These are phyloP conservation scores for Terfezia boudieri DNA, from an alignment of 495 filamentous ascomycete species.

Conservation along the genomic window DNA sequence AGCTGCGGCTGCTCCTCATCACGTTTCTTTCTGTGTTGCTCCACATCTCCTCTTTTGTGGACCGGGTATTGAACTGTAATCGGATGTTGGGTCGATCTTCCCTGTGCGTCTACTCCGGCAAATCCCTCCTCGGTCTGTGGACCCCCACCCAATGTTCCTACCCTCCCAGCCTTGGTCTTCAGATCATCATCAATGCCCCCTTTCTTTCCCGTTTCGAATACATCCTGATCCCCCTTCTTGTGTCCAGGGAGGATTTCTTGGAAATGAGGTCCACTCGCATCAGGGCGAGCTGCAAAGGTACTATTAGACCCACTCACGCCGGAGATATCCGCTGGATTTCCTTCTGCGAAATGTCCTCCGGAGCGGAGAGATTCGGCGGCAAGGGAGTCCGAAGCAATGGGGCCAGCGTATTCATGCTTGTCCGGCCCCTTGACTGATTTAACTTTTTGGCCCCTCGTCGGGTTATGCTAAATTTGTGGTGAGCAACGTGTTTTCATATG, in stretches of 20 bases:
- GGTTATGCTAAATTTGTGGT: no score
- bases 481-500: no score
- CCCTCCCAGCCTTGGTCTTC: background rate
- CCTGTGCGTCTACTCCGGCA: no score
- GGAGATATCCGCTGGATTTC: constrained; percentile 35
- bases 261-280: constrained; percentile 26
- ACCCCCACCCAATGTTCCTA: background rate
- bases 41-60: no score
- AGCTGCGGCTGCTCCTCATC: no score
- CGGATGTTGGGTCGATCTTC: no score
- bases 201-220: background rate
- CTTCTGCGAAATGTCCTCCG: constrained; percentile 30
- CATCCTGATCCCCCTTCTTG: constrained; percentile 15
- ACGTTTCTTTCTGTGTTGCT: no score
- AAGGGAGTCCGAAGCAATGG: constrained; percentile 37
- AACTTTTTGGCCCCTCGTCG: no score
- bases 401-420: constrained; percentile 29
- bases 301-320: constrained; percentile 17
- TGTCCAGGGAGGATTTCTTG: constrained; percentile 9
- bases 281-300: constrained; percentile 26
- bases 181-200: background rate
- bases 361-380: constrained; percentile 35
- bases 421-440: no score
- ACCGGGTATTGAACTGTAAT: no score
- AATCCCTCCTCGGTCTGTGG: no score